Evolutionary conservation across 2,329 filamentous ascomycete genomes (phyloP).

Genomic region (Pyrenochaeta sp.): DNA sequence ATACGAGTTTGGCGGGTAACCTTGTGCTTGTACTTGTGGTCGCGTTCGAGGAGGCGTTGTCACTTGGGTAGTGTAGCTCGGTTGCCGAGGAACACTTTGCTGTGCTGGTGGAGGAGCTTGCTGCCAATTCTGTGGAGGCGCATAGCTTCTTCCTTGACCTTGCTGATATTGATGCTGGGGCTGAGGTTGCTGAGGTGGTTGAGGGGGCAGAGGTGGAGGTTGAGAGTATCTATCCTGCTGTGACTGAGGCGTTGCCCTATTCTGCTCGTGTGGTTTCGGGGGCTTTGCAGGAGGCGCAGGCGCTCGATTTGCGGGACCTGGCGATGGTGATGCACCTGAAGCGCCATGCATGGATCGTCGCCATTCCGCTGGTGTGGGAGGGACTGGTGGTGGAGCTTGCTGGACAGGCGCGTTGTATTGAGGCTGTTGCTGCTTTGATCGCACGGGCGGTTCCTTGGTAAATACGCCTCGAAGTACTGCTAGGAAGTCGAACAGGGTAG

Average conservation of each 20-base stretch:
- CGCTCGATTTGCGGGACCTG: slow-evolving; percentile 33
- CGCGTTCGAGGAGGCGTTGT: slow-evolving; percentile 35
- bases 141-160: slow-evolving; percentile 26
- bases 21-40: slow-evolving; percentile 38
- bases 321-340: slow-evolving; percentile 45
- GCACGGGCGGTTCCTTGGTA: slow-evolving; percentile 91
- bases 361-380: slow-evolving; percentile 72
- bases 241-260: slow-evolving; percentile 29
- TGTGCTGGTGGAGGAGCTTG: slow-evolving; percentile 17
- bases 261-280: slow-evolving; percentile 49
- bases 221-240: slow-evolving; percentile 37
- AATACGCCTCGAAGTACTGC: slow-evolving; percentile 86
- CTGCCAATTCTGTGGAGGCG: slow-evolving; percentile 24
- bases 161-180: slow-evolving; percentile 25
- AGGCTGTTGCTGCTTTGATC: slow-evolving; percentile 65
- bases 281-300: slow-evolving; percentile 57
- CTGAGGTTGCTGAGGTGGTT: slow-evolving; percentile 35
- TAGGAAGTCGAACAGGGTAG: slow-evolving; percentile 82
- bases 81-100: slow-evolving; percentile 28
- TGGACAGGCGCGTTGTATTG: slow-evolving; percentile 47
- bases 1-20: slow-evolving; percentile 27
- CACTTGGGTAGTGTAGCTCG: slow-evolving; percentile 34
- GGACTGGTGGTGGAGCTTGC: slow-evolving; percentile 57
- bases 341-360: slow-evolving; percentile 41
- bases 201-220: slow-evolving; percentile 45